Evolutionary conservation across 2,329 filamentous ascomycete species (phyloP).

Genomic region (Pseudophaeomoniella oleicola): DNA sequence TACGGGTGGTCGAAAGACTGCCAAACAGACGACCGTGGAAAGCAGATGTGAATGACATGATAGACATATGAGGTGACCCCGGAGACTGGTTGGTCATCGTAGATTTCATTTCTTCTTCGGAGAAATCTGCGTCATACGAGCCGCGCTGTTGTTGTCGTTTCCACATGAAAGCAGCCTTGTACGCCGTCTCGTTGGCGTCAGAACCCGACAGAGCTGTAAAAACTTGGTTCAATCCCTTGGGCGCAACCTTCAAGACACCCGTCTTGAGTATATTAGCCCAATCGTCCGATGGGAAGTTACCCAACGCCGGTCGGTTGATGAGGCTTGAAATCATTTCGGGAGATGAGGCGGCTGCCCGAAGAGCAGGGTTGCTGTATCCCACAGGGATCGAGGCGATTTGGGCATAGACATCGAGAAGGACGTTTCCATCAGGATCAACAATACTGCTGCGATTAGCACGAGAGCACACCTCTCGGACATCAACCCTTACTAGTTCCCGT

Average conservation of each 20-base stretch:
- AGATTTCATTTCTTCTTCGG: constrained; percentile 55
- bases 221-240: constrained; percentile 71
- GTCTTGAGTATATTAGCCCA: constrained; percentile 69
- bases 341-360: constrained; percentile 55
- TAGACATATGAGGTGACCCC: constrained; percentile 64
- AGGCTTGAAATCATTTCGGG: constrained; percentile 67
- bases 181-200: constrained; percentile 87
- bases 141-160: constrained; percentile 69
- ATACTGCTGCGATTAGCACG: constrained; percentile 2
- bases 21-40: constrained; percentile 90
- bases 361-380: constrained; percentile 77
- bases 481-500: constrained; percentile 55
- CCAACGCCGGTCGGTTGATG: constrained; percentile 57
- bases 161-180: constrained; percentile 94
- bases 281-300: constrained; percentile 78
- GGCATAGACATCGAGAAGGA: constrained; percentile 38
- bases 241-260: constrained; percentile 68
- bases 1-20: constrained; percentile 73
- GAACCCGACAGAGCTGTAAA: constrained; percentile 83
- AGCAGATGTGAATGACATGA: constrained; percentile 73
- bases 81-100: constrained; percentile 72
- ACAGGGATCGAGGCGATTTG: constrained; percentile 89
- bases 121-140: constrained; percentile 64
- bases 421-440: constrained; percentile 6
- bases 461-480: background rate